Conservation (phyloP, 495 filamentous ascomycete genomes). For the Apiosordaria backusii region DNA sequence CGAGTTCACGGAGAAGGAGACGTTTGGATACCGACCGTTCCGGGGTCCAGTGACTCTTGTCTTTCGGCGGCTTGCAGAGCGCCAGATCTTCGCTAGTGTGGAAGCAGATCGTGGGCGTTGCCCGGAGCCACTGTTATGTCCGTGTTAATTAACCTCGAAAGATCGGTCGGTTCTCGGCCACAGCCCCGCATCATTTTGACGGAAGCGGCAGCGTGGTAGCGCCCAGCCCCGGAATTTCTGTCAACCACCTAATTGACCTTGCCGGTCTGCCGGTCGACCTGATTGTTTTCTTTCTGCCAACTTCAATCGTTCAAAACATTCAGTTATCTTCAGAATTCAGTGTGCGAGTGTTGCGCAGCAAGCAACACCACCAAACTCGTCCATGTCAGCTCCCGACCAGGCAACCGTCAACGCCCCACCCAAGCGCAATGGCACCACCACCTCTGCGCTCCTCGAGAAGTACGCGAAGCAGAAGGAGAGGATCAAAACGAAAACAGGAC, state of each 20-base stretch:
- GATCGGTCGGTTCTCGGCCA: not conserved
- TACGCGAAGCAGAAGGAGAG: conserved; percentile 37
- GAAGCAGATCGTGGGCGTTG: not conserved
- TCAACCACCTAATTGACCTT: no score
- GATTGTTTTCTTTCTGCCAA: not conserved
- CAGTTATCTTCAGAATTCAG: not conserved
- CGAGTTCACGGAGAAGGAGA: not conserved
- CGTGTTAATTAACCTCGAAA: not conserved
- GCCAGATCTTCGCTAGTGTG: not conserved
- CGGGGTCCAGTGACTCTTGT: not conserved
- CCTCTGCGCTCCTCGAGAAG: not conserved
- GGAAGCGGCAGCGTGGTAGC: not conserved
- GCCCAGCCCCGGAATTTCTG: not conserved
- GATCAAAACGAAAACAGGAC: conserved; percentile 57
- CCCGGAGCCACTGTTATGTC: not conserved
- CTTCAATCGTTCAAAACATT: not conserved
- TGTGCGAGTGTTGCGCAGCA: not conserved
- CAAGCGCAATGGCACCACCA: not conserved
- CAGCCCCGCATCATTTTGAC: not conserved
- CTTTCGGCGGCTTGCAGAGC: not conserved
- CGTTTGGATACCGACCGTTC: not conserved
- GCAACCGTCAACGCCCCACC: not conserved
- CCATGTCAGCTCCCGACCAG: not conserved
- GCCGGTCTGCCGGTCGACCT: not conserved
- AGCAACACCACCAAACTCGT: not conserved